These are phyloP conservation scores for Trapa bicornis DNA, from an alignment of 345 rosid species.

Conservation along the genomic window DNA sequence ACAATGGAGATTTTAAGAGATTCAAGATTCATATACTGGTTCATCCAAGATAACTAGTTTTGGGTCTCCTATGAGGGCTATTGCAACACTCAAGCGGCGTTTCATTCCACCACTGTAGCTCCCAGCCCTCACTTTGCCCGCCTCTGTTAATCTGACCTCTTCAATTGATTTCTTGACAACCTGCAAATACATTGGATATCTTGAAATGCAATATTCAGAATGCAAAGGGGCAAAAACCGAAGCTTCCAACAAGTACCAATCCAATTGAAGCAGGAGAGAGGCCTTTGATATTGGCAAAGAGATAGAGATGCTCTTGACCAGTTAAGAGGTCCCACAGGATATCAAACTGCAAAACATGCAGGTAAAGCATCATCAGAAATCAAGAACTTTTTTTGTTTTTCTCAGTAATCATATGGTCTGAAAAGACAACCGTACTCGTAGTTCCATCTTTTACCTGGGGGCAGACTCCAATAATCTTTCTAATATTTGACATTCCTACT, in stretches of 20 bases:
- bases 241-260: slow-evolving; percentile 29
- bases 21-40: slow-evolving; percentile 32
- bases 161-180: slow-evolving; percentile 54
- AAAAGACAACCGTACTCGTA: neutral
- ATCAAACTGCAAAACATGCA: slow-evolving; percentile 48
- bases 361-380: slow-evolving; percentile 6
- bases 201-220: neutral
- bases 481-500: slow-evolving; percentile 77
- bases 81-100: slow-evolving; percentile 89
- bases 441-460: slow-evolving; percentile 51
- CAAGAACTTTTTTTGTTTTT: slow-evolving; percentile 1
- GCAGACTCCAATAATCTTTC: slow-evolving; percentile 72
- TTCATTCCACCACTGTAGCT: slow-evolving; percentile 97
- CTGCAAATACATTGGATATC: slow-evolving; percentile 13
- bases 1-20: neutral
- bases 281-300: slow-evolving; percentile 77
- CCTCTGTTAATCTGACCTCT: slow-evolving; percentile 58
- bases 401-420: neutral
- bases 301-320: slow-evolving; percentile 75
- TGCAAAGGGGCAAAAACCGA: neutral
- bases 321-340: slow-evolving; percentile 85
- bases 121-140: slow-evolving; percentile 63
- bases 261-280: slow-evolving; percentile 46
- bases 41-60: slow-evolving; percentile 80
- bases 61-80: slow-evolving; percentile 75